Evolutionary conservation across 202 grass and related monocot species (phyloP).

Genomic region (Musa balbisiana): DNA sequence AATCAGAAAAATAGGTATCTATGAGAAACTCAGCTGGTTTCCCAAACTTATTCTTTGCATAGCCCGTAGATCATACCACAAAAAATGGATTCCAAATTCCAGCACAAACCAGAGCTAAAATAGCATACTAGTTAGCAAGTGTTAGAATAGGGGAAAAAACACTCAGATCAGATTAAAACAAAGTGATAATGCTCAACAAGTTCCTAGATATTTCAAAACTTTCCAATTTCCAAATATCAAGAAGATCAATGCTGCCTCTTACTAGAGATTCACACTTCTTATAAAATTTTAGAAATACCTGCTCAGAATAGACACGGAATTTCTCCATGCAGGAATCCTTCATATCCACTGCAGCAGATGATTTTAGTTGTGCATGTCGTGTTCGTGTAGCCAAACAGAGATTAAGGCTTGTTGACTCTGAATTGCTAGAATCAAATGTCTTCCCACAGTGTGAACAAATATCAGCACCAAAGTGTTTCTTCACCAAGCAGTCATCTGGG

Average conservation of each 20-base stretch:
- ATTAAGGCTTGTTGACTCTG: conserved; percentile 30
- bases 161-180: no score
- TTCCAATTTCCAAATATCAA: background rate
- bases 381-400: conserved; percentile 35
- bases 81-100: background rate
- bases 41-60: no score
- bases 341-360: conserved; percentile 37
- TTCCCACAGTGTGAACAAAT: conserved; percentile 74
- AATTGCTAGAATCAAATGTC: conserved; percentile 41
- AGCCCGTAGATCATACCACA: background rate
- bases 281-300: conserved; percentile 36
- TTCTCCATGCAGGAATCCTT: conserved; percentile 47
- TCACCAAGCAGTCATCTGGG: conserved; percentile 60
- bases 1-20: background rate
- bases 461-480: conserved; percentile 46
- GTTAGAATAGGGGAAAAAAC: background rate
- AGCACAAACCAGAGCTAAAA: background rate
- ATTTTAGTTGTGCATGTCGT: conserved; percentile 38
- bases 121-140: background rate
- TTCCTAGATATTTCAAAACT: background rate
- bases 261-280: no score
- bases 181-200: no score
- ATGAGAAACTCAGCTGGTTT: background rate
- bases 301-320: conserved; percentile 48
- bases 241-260: background rate